Evolutionary conservation across 2,329 filamentous ascomycete species (phyloP).

Genomic region (Aspergillus piperis): DNA sequence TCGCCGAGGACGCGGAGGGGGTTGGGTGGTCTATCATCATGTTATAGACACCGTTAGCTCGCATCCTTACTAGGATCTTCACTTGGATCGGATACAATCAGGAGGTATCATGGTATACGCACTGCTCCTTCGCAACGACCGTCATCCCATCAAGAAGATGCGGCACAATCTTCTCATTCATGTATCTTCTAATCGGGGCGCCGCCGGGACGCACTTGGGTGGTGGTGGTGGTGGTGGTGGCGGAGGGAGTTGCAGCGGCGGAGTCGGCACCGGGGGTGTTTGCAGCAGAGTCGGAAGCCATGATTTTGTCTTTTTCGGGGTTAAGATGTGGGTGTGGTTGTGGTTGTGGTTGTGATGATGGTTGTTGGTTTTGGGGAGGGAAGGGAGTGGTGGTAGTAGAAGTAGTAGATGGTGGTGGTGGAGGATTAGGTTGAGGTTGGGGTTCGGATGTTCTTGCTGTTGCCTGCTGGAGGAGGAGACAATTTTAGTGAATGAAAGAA

Average conservation of each 20-base stretch:
- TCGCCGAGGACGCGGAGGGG: slow-evolving; percentile 70
- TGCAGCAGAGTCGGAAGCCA: slow-evolving; percentile 7
- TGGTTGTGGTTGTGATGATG: neutral
- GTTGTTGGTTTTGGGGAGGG: slow-evolving; percentile 21
- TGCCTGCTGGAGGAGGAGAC: too few relatives aligned
- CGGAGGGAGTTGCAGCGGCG: slow-evolving; percentile 46
- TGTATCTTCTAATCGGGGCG: slow-evolving; percentile 68
- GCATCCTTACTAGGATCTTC: neutral
- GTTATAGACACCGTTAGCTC: neutral
- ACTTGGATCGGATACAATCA: neutral
- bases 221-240: slow-evolving; percentile 7
- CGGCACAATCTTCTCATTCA: slow-evolving; percentile 70
- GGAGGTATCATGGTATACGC: slow-evolving; percentile 38
- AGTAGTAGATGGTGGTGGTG: neutral
- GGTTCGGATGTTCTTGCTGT: neutral
- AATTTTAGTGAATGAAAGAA: too few relatives aligned
- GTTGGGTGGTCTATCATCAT: slow-evolving; percentile 59
- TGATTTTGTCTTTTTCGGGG: slow-evolving; percentile 2
- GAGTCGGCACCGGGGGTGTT: slow-evolving; percentile 32
- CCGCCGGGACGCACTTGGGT: slow-evolving; percentile 62
- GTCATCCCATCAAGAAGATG: slow-evolving; percentile 75
- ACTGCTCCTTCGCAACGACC: slow-evolving; percentile 69
- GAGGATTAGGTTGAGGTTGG: neutral
- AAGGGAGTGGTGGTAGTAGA: neutral
- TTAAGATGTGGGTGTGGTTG: neutral